Evolutionary conservation across 225 moss, liverwort and hornwort genomes (phyloP), one percentile per base, ranked within the genome.

Genomic region (Lunularia cruciata): DNA sequence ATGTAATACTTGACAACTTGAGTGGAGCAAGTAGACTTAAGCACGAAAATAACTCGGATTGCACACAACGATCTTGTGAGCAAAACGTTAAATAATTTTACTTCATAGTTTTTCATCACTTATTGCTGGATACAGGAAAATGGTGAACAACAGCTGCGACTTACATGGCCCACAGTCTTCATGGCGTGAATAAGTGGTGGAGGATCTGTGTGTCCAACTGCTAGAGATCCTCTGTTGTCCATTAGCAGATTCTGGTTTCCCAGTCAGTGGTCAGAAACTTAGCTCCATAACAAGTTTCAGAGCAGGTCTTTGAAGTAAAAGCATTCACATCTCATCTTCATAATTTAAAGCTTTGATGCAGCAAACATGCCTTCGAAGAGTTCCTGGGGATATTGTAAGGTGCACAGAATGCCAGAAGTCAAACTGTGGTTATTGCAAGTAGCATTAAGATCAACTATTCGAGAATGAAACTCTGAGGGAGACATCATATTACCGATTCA

Each of bases 161-260:
- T 74, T 77, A 94, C 89, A 59, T 81, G 71, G 11, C 74, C 85
- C 19, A 89, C 49, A 30, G 77, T 89, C 52, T 79, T 84, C 82
- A 86, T 86, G 49, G 87, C 83, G 27, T 74, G 85, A 40, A 91
- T 70, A 35, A 91, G 75, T 15, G 91, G 85, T 43, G 79, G 86
- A 6, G 94, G 94, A 61, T 94, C 94, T 56, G 91, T 91, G 75
- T 94, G 91, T 27, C 94, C 91, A 14, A 86, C 82, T 49, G 85
- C 91, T 75, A 91, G 72, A 2, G 94, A 91, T 58, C 89, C 94
- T 70, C 91, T 78, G 78, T 89, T 86, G 65, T 94, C 94, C 72
- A 94, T 73, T 26, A 91, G 64, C 39, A 94, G 69, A 76, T 94
- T 91, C 78, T 89, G 76, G 71, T n/a, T 33, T 12, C 59, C 6